Evolutionary conservation across 176 grass and related monocot genomes (phyloP).

Genomic region (Zea luxurians): DNA sequence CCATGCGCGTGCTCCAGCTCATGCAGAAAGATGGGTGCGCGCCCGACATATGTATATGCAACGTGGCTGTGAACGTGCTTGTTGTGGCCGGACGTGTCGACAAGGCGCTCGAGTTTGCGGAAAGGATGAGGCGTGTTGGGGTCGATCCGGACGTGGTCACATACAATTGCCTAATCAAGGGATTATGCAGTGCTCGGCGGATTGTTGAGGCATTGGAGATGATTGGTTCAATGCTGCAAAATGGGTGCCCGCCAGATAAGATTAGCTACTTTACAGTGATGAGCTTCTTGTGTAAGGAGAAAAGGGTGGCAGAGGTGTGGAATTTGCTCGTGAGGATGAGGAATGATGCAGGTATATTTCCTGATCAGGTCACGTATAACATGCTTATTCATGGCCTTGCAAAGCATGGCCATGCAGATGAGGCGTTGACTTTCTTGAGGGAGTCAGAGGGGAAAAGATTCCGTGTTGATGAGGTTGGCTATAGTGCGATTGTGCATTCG

Average conservation of each 20-base stretch:
- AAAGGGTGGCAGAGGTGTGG: conserved; percentile 60
- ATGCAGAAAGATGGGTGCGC: conserved; percentile 89
- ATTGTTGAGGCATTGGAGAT: conserved; percentile 61
- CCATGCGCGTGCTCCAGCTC: conserved; percentile 86
- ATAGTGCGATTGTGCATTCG: conserved; percentile 72
- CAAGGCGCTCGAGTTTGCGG: conserved; percentile 63
- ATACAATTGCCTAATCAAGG: conserved; percentile 88
- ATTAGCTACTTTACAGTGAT: conserved; percentile 89
- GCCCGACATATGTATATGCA: conserved; percentile 68
- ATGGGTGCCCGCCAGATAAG: conserved; percentile 71
- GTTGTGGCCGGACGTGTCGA: conserved; percentile 62
- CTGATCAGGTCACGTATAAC: conserved; percentile 88
- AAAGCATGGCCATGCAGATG: conserved; percentile 83
- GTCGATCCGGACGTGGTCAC: conserved; percentile 55
- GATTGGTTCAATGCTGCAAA: conserved; percentile 60
- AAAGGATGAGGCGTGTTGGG: conserved; percentile 63
- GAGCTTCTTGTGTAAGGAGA: conserved; percentile 83
- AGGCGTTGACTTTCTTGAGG: conserved; percentile 74
- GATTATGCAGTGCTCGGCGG: conserved; percentile 55
- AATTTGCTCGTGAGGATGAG: conserved; percentile 63
- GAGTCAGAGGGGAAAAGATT: conserved; percentile 76
- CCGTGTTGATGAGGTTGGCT: conserved; percentile 70
- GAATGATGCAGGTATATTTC: conserved; percentile 57
- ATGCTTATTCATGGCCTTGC: conserved; percentile 73
- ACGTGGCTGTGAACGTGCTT: conserved; percentile 66